A percentile compares a stretch with the other conserved stretches of the same genome.
These are phyloP conservation scores for Chrysanthemum seticuspe DNA, from an alignment of 129 eudicot species.

Conservation along the genomic window DNA sequence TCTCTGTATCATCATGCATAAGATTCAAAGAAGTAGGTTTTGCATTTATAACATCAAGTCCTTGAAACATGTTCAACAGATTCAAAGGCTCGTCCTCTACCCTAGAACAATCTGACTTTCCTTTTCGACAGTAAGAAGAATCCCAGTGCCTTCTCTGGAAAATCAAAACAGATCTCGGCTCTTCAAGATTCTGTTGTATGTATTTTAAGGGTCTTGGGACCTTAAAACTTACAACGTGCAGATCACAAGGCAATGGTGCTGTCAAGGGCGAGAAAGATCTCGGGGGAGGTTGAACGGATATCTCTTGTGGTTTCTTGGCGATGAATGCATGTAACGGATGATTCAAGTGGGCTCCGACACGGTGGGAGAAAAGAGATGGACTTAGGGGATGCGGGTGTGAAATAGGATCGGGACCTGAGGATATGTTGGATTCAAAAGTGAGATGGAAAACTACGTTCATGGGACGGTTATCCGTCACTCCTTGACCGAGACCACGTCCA, in stretches of 20 bases:
- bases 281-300: slow-evolving; percentile 80
- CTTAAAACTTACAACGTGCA: slow-evolving; percentile 82
- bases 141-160: slow-evolving; percentile 83
- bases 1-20: slow-evolving; percentile 82
- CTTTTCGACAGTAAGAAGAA: slow-evolving; percentile 75
- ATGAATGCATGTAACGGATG: slow-evolving; percentile 75
- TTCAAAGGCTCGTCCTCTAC: slow-evolving; percentile 68
- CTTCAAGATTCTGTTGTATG: slow-evolving; percentile 59
- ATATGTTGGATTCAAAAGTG: slow-evolving; percentile 65
- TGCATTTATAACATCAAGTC: slow-evolving; percentile 64
- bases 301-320: slow-evolving; percentile 70
- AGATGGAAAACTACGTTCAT: slow-evolving; percentile 82
- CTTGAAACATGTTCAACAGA: slow-evolving; percentile 70
- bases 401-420: slow-evolving; percentile 38
- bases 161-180: slow-evolving; percentile 50
- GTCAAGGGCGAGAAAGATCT: slow-evolving; percentile 85
- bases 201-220: slow-evolving; percentile 77
- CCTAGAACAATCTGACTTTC: slow-evolving; percentile 63
- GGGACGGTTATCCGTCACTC: slow-evolving; percentile 87
- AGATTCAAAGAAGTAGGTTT: slow-evolving; percentile 83
- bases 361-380: slow-evolving; percentile 91
- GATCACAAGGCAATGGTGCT: slow-evolving; percentile 82
- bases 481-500: slow-evolving; percentile 99
- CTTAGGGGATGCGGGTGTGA: slow-evolving; percentile 51
- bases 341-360: slow-evolving; percentile 82